Evolutionary conservation across 1,139 yeast genomes (phyloP).

Genomic region (Citeromyces siamensis): DNA sequence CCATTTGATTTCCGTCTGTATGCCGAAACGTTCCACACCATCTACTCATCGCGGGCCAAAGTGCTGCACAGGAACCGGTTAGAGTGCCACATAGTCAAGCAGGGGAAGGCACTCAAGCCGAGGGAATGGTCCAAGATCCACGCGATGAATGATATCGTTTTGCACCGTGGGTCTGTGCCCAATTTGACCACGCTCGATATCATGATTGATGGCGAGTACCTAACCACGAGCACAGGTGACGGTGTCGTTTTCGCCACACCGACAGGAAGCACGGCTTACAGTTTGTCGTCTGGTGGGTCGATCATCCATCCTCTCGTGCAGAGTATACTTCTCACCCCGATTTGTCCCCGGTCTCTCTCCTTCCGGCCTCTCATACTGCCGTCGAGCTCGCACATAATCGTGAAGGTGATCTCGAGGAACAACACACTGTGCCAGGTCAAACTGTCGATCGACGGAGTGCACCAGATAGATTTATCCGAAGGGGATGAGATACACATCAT

Average conservation of each 20-base stretch:
- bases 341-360: constrained; percentile 79
- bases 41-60: constrained; percentile 54
- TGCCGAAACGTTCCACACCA: constrained; percentile 47
- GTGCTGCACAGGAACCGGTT: constrained; percentile 69
- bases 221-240: constrained; percentile 87
- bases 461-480: constrained; percentile 50
- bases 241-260: constrained; percentile 83
- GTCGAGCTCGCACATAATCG: constrained; percentile 40
- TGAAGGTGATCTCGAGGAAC: constrained; percentile 45
- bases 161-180: constrained; percentile 85
- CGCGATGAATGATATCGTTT: constrained; percentile 85
- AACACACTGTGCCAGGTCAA: constrained; percentile 25
- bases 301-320: constrained; percentile 85
- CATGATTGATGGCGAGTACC: constrained; percentile 64
- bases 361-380: constrained; percentile 84
- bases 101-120: constrained; percentile 12
- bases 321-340: constrained; percentile 74
- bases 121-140: constrained; percentile 28
- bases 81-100: constrained; percentile 56
- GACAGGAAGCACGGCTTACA: constrained; percentile 92
- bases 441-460: constrained; percentile 71
- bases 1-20: constrained; percentile 72
- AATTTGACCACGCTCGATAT: constrained; percentile 77
- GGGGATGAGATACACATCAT: constrained; percentile 75
- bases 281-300: constrained; percentile 83